These are phyloP conservation scores for Penium margaritaceum DNA, from an alignment of 139 green algal genomes.

Conservation along the genomic window DNA sequence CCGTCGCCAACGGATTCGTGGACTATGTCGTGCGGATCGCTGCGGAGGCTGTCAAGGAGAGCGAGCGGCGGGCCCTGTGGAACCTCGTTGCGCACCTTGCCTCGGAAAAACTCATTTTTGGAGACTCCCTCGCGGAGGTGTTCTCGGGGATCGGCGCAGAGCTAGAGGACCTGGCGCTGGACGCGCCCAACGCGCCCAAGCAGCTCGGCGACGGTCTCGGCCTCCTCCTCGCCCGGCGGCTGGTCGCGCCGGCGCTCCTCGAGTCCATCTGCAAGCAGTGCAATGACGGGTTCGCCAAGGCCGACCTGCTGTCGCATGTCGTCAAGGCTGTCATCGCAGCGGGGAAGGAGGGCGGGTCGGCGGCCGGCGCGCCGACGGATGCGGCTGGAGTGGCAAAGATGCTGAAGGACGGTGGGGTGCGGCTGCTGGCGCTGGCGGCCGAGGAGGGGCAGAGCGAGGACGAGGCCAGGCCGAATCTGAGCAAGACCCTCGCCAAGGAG, in stretches of 20 bases:
- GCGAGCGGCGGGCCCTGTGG: background rate
- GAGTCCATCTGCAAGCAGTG: background rate
- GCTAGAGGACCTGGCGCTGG: conserved; percentile 11
- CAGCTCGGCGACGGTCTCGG: background rate
- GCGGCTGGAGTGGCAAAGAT: background rate
- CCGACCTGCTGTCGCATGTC: background rate
- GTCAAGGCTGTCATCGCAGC: background rate
- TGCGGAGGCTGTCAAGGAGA: conserved; percentile 2
- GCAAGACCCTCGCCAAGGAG: too few species aligned
- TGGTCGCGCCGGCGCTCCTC: background rate
- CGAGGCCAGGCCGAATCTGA: too few species aligned
- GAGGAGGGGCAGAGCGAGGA: conserved; percentile 1
- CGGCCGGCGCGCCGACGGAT: background rate
- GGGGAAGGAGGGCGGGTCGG: too few species aligned
- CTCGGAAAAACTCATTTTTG: background rate
- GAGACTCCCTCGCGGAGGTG: background rate
- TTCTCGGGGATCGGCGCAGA: background rate
- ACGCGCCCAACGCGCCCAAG: background rate
- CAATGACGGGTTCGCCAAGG: background rate
- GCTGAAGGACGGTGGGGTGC: background rate
- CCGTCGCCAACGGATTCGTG: background rate
- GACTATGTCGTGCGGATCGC: background rate
- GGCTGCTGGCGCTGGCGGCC: background rate
- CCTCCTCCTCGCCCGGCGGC: background rate
- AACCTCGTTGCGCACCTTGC: background rate